Evolutionary conservation across 495 filamentous ascomycete species (phyloP).

Genomic region (Chaetomidium leptoderma): DNA sequence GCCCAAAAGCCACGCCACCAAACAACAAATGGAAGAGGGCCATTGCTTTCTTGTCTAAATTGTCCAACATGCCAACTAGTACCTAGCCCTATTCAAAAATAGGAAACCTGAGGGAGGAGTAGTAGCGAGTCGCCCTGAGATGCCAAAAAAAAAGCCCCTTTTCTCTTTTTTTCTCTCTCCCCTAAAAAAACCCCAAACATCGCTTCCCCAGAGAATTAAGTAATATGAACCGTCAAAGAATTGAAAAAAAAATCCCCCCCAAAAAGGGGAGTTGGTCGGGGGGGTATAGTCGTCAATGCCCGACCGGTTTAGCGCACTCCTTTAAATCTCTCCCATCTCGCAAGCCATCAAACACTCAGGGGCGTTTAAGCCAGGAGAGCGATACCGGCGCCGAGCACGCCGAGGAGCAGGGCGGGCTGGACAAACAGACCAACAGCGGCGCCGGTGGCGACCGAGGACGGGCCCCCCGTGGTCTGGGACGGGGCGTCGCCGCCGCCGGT

Average conservation of each 20-base stretch:
- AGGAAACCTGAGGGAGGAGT: too few species aligned
- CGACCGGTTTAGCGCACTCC: constrained; percentile 3
- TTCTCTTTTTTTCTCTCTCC: neutral
- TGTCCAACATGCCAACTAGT: constrained; percentile 29
- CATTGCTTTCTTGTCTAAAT: constrained; percentile 16
- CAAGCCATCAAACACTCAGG: neutral
- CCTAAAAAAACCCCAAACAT: constrained; percentile 29
- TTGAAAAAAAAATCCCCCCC: constrained; percentile 7
- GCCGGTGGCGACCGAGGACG: constrained; percentile 26
- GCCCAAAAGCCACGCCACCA: neutral
- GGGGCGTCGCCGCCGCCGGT: constrained; percentile 1
- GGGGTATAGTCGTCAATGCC: constrained; percentile 14
- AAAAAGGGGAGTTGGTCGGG: constrained; percentile 3
- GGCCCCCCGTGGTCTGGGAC: constrained; percentile 17
- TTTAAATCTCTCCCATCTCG: neutral
- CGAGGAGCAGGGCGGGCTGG: constrained; percentile 41
- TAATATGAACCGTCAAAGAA: constrained; percentile 15
- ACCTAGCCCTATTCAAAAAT: constrained; percentile 20
- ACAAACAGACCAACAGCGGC: constrained; percentile 35
- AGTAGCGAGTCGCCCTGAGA: constrained; percentile 14
- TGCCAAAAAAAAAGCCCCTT: constrained; percentile 21
- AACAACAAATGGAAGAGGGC: too few species aligned
- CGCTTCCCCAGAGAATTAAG: constrained; percentile 23
- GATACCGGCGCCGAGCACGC: constrained; percentile 40
- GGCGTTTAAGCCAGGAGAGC: constrained; percentile 39